phyloP scores from a whole-genome alignment of 257 asterid species.

The Lycium ferocissimum region DNA sequence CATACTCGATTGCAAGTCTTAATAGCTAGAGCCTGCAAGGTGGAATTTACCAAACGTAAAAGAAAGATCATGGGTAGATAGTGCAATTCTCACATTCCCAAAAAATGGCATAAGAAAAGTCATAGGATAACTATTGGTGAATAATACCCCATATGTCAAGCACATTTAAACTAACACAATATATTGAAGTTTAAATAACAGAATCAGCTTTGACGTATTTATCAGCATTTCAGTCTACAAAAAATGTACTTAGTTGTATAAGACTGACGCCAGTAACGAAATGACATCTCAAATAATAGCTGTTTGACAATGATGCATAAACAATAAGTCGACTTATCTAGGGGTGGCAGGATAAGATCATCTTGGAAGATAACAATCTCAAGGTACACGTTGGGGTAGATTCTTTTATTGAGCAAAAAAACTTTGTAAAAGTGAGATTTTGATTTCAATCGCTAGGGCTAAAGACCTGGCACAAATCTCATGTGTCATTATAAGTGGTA shows the following conservation, averaged over 20 bases:
- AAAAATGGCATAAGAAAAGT: neutral
- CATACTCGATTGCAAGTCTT: constrained; percentile 91
- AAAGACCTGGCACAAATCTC: neutral
- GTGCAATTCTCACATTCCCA: neutral
- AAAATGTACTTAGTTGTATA: neutral
- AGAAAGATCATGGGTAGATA: neutral
- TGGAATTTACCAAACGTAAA: constrained; percentile 31
- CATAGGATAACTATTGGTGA: neutral
- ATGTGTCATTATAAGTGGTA: neutral
- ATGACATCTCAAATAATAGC: neutral
- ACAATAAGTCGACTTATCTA: neutral
- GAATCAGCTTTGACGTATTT: neutral
- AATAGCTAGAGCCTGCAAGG: constrained; percentile 88
- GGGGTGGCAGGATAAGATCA: constrained; percentile 19
- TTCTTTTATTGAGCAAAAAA: neutral
- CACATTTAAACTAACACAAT: neutral
- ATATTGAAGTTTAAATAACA: neutral
- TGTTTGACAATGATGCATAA: constrained; percentile 4
- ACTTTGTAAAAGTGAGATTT: neutral
- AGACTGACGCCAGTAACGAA: neutral
- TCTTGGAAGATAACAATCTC: neutral
- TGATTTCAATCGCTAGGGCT: constrained; percentile 11
- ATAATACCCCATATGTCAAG: neutral
- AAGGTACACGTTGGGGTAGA: neutral
- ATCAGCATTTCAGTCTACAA: neutral